Evolutionary conservation across 2,329 filamentous ascomycete species (phyloP), one percentile per base, ranked within the genome.

Genomic region (Nannizzia gypsea): DNA sequence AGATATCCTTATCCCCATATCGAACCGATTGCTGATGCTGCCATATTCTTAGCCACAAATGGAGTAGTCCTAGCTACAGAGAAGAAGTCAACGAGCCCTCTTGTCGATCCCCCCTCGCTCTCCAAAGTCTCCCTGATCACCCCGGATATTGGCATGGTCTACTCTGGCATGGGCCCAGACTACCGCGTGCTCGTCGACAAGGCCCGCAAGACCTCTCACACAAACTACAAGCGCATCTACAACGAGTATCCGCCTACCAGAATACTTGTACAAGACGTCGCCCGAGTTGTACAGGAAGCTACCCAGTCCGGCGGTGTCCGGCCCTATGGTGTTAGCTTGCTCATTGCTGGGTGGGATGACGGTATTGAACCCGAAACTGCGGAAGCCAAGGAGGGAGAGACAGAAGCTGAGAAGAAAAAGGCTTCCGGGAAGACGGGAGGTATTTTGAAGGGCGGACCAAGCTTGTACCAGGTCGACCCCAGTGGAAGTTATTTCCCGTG

Each of bases 191-290:
- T 99, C 59, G 93, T 97, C 68, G 93, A 99, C 81, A 92, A 91
- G 76, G 93, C 93, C 68, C 90, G 93, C 72, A 99, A 97, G 78
- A 93, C 96, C 67, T 96, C 91, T 60, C 93, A 99, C 79, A 95
- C 93, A 55, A 88, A 86, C 75, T 99, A 99, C 85, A 99, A 99
- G 84, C 90, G 93, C 76, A 91, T 99, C 80, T 99, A 99, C 82
- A 99, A 99, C 78, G 93, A 99, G 79, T 99, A 99, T 79, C 93
- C 93, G n/a, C 93, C 93, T 4, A 99, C 93, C 60, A 86, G 93
- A 74, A 99, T 99, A 87, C 83, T 99, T 78, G 93, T 99, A 60
- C 93, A 99, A 77, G 93, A 99, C 71, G 91, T 99, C 61, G 93
- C 93, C 62, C 84, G 90, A 65, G 92, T 97, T 66, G 96, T 99